A percentile compares a stretch with the other conserved stretches of the same genome.
phyloP scores from a whole-genome alignment of 2,329 filamentous ascomycete genomes.

The Hypoxylon rubiginosum region DNA sequence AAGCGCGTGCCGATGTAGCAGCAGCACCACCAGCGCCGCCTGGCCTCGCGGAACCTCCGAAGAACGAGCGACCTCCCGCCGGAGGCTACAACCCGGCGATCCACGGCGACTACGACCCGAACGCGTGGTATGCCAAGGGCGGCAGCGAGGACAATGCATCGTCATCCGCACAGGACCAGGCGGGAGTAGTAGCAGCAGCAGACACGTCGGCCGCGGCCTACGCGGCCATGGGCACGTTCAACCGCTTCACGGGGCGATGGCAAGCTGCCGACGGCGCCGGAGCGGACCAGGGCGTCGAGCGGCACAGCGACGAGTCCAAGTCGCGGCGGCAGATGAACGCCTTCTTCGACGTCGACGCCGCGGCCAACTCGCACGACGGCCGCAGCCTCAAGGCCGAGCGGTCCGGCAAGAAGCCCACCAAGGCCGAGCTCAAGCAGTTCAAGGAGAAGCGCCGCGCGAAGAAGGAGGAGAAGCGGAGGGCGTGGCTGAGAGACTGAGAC shows the following conservation, averaged over 20 bases:
- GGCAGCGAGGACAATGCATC: constrained; percentile 53
- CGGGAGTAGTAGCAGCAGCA: constrained; percentile 49
- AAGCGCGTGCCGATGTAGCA: constrained; percentile 37
- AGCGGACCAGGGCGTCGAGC: constrained; percentile 75
- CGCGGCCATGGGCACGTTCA: constrained; percentile 81
- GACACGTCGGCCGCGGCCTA: too few species aligned
- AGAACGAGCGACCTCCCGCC: constrained; percentile 60
- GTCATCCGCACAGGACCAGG: constrained; percentile 53
- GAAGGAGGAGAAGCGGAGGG: constrained; percentile 94
- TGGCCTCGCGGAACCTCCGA: constrained; percentile 48
- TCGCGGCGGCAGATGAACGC: constrained; percentile 89
- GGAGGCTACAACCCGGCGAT: constrained; percentile 96
- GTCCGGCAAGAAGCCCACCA: constrained; percentile 84
- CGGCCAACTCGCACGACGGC: constrained; percentile 90
- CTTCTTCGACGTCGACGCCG: constrained; percentile 95
- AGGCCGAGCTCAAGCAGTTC: constrained; percentile 89
- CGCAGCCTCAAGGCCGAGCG: constrained; percentile 92
- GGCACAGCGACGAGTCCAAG: constrained; percentile 90
- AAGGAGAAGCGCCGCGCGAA: constrained; percentile 89
- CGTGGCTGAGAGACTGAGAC: constrained; percentile 87
- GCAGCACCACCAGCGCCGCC: constrained; percentile 38
- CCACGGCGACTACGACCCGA: constrained; percentile 96
- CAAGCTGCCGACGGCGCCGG: too few species aligned
- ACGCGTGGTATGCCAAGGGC: constrained; percentile 88
- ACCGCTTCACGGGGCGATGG: constrained; percentile 89